A percentile compares a stretch with the other conserved stretches of the same genome.
phyloP scores from a whole-genome alignment of 2,329 filamentous ascomycete species.

The Tothia fuscella region DNA sequence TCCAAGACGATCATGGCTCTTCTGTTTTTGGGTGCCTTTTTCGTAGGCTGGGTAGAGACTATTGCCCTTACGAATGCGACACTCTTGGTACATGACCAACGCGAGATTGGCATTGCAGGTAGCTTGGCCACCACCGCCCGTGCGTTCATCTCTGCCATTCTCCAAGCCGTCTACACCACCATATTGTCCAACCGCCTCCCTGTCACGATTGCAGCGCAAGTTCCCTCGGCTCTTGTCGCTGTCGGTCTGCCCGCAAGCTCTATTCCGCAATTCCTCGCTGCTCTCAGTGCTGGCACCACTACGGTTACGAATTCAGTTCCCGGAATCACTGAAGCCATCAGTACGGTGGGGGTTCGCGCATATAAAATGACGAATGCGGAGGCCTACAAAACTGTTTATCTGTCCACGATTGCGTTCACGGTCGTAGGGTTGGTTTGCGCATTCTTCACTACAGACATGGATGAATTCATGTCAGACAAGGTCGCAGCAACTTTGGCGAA shows the following conservation, averaged over 20 bases:
- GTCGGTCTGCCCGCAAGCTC: constrained; percentile 26
- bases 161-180: constrained; percentile 27
- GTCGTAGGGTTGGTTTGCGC: constrained; percentile 8
- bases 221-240: constrained; percentile 23
- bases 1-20: constrained; percentile 14
- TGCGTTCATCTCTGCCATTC: constrained; percentile 28
- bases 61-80: constrained; percentile 19
- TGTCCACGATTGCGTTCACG: constrained; percentile 12
- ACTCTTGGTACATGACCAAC: constrained; percentile 26
- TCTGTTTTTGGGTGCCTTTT: constrained; percentile 18
- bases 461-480: constrained; percentile 14
- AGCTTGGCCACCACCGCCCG: constrained; percentile 31
- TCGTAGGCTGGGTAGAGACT: constrained; percentile 21
- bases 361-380: constrained; percentile 10
- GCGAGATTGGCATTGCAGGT: constrained; percentile 30
- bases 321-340: constrained; percentile 24
- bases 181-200: constrained; percentile 26
- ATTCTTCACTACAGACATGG: constrained; percentile 11
- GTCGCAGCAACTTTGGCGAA: constrained; percentile 15
- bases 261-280: constrained; percentile 24
- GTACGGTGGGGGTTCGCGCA: constrained; percentile 13
- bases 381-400: constrained; percentile 12
- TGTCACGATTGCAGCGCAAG: constrained; percentile 23
- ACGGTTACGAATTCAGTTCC: constrained; percentile 19
- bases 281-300: constrained; percentile 22